These are phyloP conservation scores for Niveomyces coronatus DNA, from an alignment of 2,329 filamentous ascomycete species.

Conservation along the genomic window DNA sequence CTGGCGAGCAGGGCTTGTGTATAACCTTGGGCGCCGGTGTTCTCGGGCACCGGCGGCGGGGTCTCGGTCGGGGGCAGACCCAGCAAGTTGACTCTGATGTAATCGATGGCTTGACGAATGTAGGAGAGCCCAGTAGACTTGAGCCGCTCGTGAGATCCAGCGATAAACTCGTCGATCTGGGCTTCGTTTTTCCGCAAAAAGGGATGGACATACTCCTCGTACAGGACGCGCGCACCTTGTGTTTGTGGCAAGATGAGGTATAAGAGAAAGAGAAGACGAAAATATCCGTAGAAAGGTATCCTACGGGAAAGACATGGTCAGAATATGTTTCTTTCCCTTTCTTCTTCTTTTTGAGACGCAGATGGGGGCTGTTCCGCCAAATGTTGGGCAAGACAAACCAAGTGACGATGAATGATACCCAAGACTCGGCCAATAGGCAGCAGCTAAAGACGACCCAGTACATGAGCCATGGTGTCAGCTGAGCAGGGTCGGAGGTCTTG, in stretches of 20 bases:
- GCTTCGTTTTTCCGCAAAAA: slow-evolving; percentile 80
- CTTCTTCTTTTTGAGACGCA: not conserved
- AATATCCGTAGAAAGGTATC: slow-evolving; percentile 90
- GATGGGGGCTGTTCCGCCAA: not conserved
- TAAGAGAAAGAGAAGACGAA: slow-evolving; percentile 76
- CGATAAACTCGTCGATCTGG: slow-evolving; percentile 85
- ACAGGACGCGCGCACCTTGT: slow-evolving; percentile 82
- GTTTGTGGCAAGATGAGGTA: slow-evolving; percentile 96
- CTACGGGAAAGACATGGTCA: no score
- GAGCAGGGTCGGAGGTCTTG: slow-evolving; percentile 78
- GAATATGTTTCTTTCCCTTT: no score
- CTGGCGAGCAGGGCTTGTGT: slow-evolving; percentile 74
- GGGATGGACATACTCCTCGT: slow-evolving; percentile 76
- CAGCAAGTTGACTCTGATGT: slow-evolving; percentile 66
- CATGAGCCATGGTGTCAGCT: slow-evolving; percentile 96
- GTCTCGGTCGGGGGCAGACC: slow-evolving; percentile 53
- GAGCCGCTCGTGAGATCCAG: slow-evolving; percentile 65
- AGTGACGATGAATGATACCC: slow-evolving; percentile 74
- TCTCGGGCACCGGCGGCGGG: slow-evolving; percentile 26
- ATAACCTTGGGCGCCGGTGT: slow-evolving; percentile 48
- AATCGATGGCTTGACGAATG: slow-evolving; percentile 59
- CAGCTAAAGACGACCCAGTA: slow-evolving; percentile 94
- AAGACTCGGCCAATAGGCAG: slow-evolving; percentile 73
- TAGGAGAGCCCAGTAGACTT: slow-evolving; percentile 69
- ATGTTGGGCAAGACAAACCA: slow-evolving; percentile 48